These are phyloP conservation scores for Claviceps paspali DNA, from an alignment of 2,329 filamentous ascomycete genomes.

Conservation along the genomic window DNA sequence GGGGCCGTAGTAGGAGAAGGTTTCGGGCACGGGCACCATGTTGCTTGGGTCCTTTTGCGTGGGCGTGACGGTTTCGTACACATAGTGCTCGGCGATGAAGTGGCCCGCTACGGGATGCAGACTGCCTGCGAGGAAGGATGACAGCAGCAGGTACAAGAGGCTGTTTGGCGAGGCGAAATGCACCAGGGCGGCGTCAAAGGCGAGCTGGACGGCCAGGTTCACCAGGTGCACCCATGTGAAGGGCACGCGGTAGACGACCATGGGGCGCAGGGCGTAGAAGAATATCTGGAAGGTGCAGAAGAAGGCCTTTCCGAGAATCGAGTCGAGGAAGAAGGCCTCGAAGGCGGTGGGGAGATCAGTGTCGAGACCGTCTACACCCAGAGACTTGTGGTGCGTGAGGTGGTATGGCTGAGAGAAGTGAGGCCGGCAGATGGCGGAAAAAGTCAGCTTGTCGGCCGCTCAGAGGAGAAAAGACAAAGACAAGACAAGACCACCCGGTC, in stretches of 20 bases:
- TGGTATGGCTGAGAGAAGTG: constrained; percentile 80
- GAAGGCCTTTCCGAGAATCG: constrained; percentile 89
- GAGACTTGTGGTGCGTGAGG: constrained; percentile 95
- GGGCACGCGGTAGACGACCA: constrained; percentile 82
- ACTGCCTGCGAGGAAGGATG: constrained; percentile 83
- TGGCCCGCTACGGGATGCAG: constrained; percentile 91
- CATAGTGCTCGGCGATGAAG: constrained; percentile 97
- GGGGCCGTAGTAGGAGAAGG: constrained; percentile 90
- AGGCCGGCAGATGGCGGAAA: background rate
- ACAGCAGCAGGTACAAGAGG: constrained; percentile 70
- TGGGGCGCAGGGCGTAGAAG: constrained; percentile 93
- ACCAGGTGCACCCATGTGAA: constrained; percentile 72
- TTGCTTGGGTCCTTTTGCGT: constrained; percentile 42
- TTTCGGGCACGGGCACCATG: constrained; percentile 65
- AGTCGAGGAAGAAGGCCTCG: constrained; percentile 87
- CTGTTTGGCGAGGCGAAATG: constrained; percentile 44
- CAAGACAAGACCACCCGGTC: background rate
- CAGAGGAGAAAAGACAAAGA: background rate
- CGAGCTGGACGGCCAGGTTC: constrained; percentile 64
- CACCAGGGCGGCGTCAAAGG: constrained; percentile 61
- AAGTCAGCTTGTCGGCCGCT: background rate
- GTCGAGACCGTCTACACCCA: constrained; percentile 90
- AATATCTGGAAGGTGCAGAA: constrained; percentile 99
- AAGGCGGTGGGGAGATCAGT: constrained; percentile 87
- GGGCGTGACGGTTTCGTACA: constrained; percentile 50